These are phyloP conservation scores for Ophidiomyces ophidiicola DNA, from an alignment of 2,329 filamentous ascomycete genomes.

Conservation along the genomic window DNA sequence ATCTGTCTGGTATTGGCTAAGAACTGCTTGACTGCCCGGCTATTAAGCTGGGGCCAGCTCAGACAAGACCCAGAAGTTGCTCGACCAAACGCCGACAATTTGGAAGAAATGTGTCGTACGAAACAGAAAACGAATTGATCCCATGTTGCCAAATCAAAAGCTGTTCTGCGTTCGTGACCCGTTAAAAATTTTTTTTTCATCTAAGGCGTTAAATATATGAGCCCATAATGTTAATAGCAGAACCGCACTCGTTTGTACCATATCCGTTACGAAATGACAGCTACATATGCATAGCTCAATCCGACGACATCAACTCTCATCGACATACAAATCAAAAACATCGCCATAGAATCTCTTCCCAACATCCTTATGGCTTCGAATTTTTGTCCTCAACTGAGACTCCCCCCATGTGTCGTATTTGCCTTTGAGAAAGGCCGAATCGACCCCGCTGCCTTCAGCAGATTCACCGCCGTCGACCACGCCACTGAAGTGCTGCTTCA, in stretches of 20 bases:
- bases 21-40: conserved; percentile 43
- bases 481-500: conserved; percentile 30
- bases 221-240: too few species aligned
- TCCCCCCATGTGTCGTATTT: conserved; percentile 46
- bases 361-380: conserved; percentile 41
- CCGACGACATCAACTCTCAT: conserved; percentile 28
- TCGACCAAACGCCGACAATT: conserved; percentile 20
- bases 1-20: conserved; percentile 23
- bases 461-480: conserved; percentile 22
- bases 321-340: conserved; percentile 39
- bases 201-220: too few species aligned
- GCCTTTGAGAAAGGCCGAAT: conserved; percentile 40
- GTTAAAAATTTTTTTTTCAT: too few species aligned
- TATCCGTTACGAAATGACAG: too few species aligned
- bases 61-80: conserved; percentile 18
- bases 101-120: conserved; percentile 21
- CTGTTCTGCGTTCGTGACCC: too few species aligned
- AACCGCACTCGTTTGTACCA: too few species aligned
- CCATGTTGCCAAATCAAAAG: too few species aligned
- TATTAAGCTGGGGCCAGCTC: conserved; percentile 39
- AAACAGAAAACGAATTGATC: conserved; percentile 7
- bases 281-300: neutral
- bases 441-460: conserved; percentile 30
- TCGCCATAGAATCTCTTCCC: conserved; percentile 38
- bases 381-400: conserved; percentile 43